Conservation (phyloP, 768 basidiomycete species). For the Pleurotus citrinopileatus region DNA sequence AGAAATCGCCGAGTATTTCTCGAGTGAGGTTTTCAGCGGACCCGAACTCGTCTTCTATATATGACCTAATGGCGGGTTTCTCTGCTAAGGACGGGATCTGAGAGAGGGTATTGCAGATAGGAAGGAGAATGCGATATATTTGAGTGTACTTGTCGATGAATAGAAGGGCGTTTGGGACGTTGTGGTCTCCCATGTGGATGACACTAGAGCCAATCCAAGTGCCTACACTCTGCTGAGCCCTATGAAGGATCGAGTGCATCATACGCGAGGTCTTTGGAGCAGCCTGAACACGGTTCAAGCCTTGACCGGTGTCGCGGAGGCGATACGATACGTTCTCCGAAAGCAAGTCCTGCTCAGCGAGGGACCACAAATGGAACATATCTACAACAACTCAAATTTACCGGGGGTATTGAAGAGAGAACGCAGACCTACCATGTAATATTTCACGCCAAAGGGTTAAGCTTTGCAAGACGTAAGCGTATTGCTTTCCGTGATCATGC, state of each 20-base stretch:
- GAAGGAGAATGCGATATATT: constrained; percentile 85
- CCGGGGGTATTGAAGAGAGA: neutral
- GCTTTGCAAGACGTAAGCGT: constrained; percentile 83
- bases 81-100: constrained; percentile 65
- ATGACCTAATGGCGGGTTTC: constrained; percentile 69
- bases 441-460: constrained; percentile 87
- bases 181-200: constrained; percentile 88
- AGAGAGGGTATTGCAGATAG: constrained; percentile 78
- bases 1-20: constrained; percentile 82
- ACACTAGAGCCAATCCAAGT: constrained; percentile 85
- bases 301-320: constrained; percentile 85
- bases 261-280: constrained; percentile 87
- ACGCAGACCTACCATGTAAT: constrained; percentile 56
- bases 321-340: constrained; percentile 74
- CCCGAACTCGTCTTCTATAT: constrained; percentile 83
- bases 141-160: constrained; percentile 93
- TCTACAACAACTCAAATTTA: constrained; percentile 39
- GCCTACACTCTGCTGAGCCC: constrained; percentile 78
- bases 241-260: constrained; percentile 86
- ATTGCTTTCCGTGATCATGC: constrained; percentile 84
- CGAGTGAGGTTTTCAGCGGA: constrained; percentile 63
- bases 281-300: constrained; percentile 85
- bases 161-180: constrained; percentile 80
- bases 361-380: constrained; percentile 85
- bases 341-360: constrained; percentile 80